A percentile compares a stretch with the other conserved stretches of the same genome.
Evolutionary conservation across 106 monocot genomes (phyloP).

Genomic region (Allium fistulosum): DNA sequence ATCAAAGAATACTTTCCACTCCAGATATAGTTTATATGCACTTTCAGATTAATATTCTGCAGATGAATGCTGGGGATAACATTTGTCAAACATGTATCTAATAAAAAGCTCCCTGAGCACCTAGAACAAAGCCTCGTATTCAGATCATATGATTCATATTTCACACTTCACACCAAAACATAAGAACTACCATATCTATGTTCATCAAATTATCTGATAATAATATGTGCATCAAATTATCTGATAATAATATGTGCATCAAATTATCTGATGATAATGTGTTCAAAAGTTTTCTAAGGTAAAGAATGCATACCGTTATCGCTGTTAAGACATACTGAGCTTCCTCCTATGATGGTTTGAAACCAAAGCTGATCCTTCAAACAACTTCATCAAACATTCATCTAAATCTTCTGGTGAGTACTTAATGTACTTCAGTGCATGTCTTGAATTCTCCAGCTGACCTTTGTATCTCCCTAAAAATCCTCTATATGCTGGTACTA

Average conservation of each 20-base stretch:
- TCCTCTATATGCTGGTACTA: conserved; percentile 18
- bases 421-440: conserved; percentile 23
- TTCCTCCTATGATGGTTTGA: conserved; percentile 17
- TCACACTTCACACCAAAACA: too few species aligned
- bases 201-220: too few species aligned
- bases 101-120: too few species aligned
- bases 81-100: too few species aligned
- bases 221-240: too few species aligned
- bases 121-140: too few species aligned
- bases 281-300: neutral
- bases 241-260: neutral
- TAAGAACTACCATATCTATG: too few species aligned
- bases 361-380: conserved; percentile 11
- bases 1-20: too few species aligned
- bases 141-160: too few species aligned
- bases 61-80: too few species aligned
- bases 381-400: conserved; percentile 6
- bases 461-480: conserved; percentile 21
- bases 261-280: neutral
- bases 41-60: too few species aligned
- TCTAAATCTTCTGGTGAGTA: conserved; percentile 25
- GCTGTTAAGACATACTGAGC: conserved; percentile 5
- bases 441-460: conserved; percentile 13
- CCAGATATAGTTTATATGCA: too few species aligned
- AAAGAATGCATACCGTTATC: conserved; percentile 1